Percentiles rank a stretch among this genome's conserved stretches.
phyloP scores from a whole-genome alignment of 2,329 filamentous ascomycete genomes.

The Alternaria brassicae region DNA sequence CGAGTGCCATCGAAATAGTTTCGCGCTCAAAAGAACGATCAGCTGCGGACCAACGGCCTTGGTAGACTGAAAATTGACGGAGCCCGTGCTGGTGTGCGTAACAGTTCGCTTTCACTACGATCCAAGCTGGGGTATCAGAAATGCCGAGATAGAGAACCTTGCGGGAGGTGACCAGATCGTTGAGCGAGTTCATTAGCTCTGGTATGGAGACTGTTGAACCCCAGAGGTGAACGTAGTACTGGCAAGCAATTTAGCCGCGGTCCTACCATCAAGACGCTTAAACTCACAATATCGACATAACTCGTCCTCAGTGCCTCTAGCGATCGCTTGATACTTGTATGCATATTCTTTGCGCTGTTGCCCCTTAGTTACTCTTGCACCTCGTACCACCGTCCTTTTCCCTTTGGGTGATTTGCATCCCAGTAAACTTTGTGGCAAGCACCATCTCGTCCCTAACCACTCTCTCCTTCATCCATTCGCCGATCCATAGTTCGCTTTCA shows the following conservation, averaged over 20 bases:
- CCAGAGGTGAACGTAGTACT: constrained; percentile 52
- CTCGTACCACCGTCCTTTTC: constrained; percentile 24
- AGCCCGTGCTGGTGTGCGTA: constrained; percentile 53
- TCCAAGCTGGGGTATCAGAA: constrained; percentile 54
- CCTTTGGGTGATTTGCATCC: constrained; percentile 37
- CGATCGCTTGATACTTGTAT: constrained; percentile 17
- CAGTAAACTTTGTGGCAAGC: constrained; percentile 52
- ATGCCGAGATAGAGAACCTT: constrained; percentile 57
- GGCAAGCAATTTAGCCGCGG: constrained; percentile 30
- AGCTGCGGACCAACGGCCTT: constrained; percentile 53
- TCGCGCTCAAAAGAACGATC: constrained; percentile 56
- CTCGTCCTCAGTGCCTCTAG: constrained; percentile 57
- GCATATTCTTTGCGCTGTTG: constrained; percentile 28
- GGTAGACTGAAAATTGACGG: constrained; percentile 51
- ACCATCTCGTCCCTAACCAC: constrained; percentile 52
- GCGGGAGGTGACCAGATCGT: constrained; percentile 51
- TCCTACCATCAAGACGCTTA: neutral
- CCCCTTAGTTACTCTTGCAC: constrained; percentile 26
- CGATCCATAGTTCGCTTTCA: constrained; percentile 54
- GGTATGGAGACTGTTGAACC: constrained; percentile 53
- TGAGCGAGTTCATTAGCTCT: constrained; percentile 55
- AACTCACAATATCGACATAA: constrained; percentile 65
- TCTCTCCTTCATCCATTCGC: constrained; percentile 53
- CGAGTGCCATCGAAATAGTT: constrained; percentile 54
- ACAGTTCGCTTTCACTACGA: constrained; percentile 39